These are phyloP conservation scores for Aspergillus ibericus DNA, from an alignment of 2,329 filamentous ascomycete species.

Conservation along the genomic window DNA sequence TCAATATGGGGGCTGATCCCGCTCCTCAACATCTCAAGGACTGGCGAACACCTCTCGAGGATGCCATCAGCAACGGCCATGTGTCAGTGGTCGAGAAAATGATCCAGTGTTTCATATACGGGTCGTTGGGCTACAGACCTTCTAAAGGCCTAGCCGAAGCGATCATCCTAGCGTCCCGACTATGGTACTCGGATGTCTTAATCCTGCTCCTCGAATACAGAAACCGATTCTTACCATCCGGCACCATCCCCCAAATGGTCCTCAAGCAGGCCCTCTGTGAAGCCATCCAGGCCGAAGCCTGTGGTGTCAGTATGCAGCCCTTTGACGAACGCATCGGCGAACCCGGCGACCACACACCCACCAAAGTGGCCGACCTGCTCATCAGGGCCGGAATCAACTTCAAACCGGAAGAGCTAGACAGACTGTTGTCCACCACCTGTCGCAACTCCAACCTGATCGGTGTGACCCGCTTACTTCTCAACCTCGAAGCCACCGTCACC, in stretches of 20 bases:
- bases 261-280: background rate
- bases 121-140: background rate
- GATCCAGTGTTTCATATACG: background rate
- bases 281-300: background rate
- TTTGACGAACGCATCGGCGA: background rate
- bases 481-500: background rate
- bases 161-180: background rate
- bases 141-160: background rate
- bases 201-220: background rate
- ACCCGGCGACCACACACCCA: background rate
- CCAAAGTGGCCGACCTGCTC: background rate
- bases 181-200: background rate
- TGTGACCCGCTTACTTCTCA: background rate
- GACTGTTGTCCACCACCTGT: background rate
- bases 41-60: background rate
- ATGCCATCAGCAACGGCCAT: background rate
- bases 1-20: background rate
- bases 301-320: background rate
- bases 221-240: background rate
- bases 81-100: background rate
- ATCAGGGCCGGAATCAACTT: background rate
- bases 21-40: background rate
- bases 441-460: background rate
- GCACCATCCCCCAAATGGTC: background rate
- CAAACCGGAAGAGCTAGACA: background rate